phyloP scores from a whole-genome alignment of 2,329 filamentous ascomycete genomes.

The Apiospora arundinis region DNA sequence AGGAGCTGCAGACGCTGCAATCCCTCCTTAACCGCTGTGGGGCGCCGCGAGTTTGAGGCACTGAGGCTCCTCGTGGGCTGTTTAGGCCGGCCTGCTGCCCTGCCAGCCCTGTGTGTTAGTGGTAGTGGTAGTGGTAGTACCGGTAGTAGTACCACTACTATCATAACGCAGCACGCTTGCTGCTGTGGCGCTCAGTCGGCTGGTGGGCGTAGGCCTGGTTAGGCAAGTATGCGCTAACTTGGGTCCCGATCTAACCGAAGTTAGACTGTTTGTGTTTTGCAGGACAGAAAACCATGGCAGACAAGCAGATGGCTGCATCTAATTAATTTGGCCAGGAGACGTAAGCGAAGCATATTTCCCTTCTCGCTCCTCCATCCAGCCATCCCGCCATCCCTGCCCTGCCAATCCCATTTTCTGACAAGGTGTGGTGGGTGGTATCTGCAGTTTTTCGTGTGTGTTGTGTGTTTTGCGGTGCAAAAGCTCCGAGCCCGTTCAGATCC shows the following conservation, averaged over 20 bases:
- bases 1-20: not conserved
- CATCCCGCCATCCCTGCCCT: not conserved
- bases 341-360: not conserved
- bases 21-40: slow-evolving; percentile 1
- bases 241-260: not conserved
- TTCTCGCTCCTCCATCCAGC: not conserved
- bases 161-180: not conserved
- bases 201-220: not conserved
- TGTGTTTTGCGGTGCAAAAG: not conserved
- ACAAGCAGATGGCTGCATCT: not conserved
- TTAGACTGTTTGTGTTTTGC: not conserved
- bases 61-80: slow-evolving; percentile 10
- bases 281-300: not conserved
- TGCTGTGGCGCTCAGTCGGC: not conserved
- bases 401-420: not conserved
- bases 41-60: not conserved
- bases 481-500: not conserved
- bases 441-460: not conserved
- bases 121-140: too few relatives aligned
- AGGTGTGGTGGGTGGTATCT: not conserved
- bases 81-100: not conserved
- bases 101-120: slow-evolving; percentile 9
- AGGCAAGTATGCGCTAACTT: not conserved
- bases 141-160: too few relatives aligned
- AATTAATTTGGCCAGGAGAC: not conserved